phyloP scores from a whole-genome alignment of 2,329 filamentous ascomycete genomes.

The Dissoconium aciculare region DNA sequence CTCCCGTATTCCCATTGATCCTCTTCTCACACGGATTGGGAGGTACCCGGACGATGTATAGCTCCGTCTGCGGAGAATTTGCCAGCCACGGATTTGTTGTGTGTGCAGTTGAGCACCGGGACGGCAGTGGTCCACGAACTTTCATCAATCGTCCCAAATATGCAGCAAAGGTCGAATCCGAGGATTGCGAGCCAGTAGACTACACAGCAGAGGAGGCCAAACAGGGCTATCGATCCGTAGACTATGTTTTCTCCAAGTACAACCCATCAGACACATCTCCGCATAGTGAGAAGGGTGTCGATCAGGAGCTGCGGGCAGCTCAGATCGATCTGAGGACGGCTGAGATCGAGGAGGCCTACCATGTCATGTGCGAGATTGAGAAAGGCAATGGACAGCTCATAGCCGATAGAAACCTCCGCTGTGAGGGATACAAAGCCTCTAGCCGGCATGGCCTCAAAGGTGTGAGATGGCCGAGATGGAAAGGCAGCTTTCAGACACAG shows the following conservation, averaged over 20 bases:
- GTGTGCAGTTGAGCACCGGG: conserved; percentile 49
- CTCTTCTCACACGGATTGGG: conserved; percentile 54
- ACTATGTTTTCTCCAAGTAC: conserved; percentile 49
- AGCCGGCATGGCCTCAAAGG: conserved; percentile 45
- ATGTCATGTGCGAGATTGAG: conserved; percentile 41
- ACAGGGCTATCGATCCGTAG: conserved; percentile 21
- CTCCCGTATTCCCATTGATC: conserved; percentile 44
- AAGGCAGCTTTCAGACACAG: conserved; percentile 38
- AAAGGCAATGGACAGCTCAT: conserved; percentile 39
- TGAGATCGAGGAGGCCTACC: conserved; percentile 49
- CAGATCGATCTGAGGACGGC: conserved; percentile 49
- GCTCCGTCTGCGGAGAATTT: conserved; percentile 49
- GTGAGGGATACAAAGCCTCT: conserved; percentile 43
- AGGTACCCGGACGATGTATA: conserved; percentile 48
- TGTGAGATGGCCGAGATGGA: conserved; percentile 43
- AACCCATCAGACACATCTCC: conserved; percentile 35
- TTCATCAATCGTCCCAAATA: conserved; percentile 41
- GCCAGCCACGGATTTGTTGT: conserved; percentile 53
- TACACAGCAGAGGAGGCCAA: conserved; percentile 13
- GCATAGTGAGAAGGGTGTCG: conserved; percentile 44
- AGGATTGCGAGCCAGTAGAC: conserved; percentile 15
- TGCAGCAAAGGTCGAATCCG: conserved; percentile 23
- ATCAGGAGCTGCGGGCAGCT: conserved; percentile 42
- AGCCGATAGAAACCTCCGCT: conserved; percentile 38
- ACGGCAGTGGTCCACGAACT: conserved; percentile 47